Evolutionary conservation across 345 rosid species (phyloP).

Genomic region (Eucalyptus melliodora): DNA sequence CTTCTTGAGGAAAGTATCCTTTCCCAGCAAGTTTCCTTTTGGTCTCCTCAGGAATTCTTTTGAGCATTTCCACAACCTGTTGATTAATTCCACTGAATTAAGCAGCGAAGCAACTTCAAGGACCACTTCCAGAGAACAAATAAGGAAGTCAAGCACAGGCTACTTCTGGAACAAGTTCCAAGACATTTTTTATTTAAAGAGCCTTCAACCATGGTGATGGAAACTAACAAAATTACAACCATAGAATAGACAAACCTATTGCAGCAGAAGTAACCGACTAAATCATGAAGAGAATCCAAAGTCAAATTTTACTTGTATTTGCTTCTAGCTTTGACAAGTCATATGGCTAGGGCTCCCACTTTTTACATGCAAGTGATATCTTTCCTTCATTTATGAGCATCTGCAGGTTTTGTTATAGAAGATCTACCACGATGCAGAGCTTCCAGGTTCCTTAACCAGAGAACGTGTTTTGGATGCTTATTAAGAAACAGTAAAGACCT

Average conservation of each 20-base stretch:
- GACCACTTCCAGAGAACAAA: neutral
- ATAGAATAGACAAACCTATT: neutral
- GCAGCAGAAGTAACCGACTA: neutral
- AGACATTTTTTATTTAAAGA: neutral
- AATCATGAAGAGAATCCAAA: neutral
- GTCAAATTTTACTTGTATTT: neutral
- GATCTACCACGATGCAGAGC: neutral
- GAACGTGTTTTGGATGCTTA: neutral
- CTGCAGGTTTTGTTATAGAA: neutral
- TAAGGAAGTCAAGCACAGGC: neutral
- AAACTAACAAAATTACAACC: neutral
- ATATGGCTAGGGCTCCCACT: neutral
- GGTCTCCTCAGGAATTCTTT: constrained; percentile 52
- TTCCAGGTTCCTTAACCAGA: neutral
- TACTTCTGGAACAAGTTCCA: neutral
- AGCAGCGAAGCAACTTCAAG: neutral
- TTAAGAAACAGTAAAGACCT: neutral
- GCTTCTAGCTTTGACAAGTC: neutral
- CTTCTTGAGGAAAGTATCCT: constrained; percentile 91
- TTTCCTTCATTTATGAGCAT: neutral
- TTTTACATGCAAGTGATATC: neutral
- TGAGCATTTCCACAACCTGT: constrained; percentile 75
- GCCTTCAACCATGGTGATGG: neutral
- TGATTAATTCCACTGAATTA: neutral
- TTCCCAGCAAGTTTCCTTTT: constrained; percentile 62